Evolutionary conservation across 1,284 basidiomycete genomes (phyloP).

Genomic region (Cystobasidium pallidum): DNA sequence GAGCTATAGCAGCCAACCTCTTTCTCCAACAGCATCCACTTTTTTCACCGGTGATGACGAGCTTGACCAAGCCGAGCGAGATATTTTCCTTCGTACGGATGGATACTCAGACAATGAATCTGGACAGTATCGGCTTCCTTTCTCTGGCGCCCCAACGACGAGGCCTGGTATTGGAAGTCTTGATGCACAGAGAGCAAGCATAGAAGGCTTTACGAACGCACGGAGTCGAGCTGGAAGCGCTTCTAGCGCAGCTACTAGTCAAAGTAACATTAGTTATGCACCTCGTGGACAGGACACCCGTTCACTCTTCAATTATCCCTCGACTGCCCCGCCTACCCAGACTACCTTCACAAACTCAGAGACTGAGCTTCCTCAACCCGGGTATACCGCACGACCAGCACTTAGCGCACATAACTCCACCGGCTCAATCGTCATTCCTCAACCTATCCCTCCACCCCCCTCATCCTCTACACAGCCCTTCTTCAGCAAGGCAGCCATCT

Average conservation of each 20-base stretch:
- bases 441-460: constrained; percentile 32
- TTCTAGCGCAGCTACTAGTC: constrained; percentile 35
- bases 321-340: constrained; percentile 44
- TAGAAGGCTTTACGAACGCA: constrained; percentile 19
- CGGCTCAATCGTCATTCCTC: constrained; percentile 27
- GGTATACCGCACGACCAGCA: not conserved
- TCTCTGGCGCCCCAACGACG: not conserved
- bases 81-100: constrained; percentile 33
- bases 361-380: not conserved
- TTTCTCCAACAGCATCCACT: constrained; percentile 39
- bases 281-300: constrained; percentile 33
- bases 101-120: constrained; percentile 18
- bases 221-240: constrained; percentile 20
- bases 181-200: constrained; percentile 18
- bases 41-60: constrained; percentile 44
- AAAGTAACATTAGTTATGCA: constrained; percentile 33
- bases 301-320: constrained; percentile 8
- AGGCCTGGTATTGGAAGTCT: constrained; percentile 7
- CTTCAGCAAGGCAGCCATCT: constrained; percentile 39
- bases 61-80: constrained; percentile 41
- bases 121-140: not conserved
- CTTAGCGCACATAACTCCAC: constrained; percentile 19
- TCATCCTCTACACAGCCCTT: constrained; percentile 40
- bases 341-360: constrained; percentile 38
- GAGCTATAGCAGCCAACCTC: constrained; percentile 23